These are phyloP conservation scores for Beta corolliflora DNA, from an alignment of 179 eudicot species.

Conservation along the genomic window DNA sequence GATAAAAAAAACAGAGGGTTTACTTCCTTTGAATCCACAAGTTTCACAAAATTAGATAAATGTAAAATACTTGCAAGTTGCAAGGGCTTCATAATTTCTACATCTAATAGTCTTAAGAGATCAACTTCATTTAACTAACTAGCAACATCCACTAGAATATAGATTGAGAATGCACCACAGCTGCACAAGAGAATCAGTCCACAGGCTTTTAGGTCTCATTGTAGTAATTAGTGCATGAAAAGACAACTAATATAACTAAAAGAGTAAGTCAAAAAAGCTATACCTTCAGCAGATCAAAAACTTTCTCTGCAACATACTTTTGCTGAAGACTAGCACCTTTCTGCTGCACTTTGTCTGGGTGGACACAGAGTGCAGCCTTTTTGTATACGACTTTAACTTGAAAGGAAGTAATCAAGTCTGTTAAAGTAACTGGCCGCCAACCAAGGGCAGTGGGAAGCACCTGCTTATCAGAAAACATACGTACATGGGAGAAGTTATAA, in stretches of 20 bases:
- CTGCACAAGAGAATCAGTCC: background rate
- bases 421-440: conserved; percentile 71
- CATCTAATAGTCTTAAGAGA: background rate
- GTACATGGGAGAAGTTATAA: background rate
- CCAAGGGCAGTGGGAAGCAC: conserved; percentile 80
- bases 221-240: background rate
- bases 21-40: background rate
- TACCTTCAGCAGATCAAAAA: conserved; percentile 92
- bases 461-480: conserved; percentile 33
- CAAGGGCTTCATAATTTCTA: background rate
- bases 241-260: background rate
- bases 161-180: background rate
- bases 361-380: conserved; percentile 74
- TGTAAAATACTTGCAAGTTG: background rate
- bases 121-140: background rate
- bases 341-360: conserved; percentile 92
- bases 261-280: background rate
- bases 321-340: conserved; percentile 78
- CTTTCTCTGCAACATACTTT: conserved; percentile 85
- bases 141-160: background rate
- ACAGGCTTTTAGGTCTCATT: background rate
- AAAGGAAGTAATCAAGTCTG: conserved; percentile 64
- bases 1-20: too few relatives aligned
- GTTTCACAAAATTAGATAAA: background rate
- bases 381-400: conserved; percentile 76